These are phyloP conservation scores for Sporisorium graminicola DNA, from an alignment of 1,284 basidiomycete species.

Conservation along the genomic window DNA sequence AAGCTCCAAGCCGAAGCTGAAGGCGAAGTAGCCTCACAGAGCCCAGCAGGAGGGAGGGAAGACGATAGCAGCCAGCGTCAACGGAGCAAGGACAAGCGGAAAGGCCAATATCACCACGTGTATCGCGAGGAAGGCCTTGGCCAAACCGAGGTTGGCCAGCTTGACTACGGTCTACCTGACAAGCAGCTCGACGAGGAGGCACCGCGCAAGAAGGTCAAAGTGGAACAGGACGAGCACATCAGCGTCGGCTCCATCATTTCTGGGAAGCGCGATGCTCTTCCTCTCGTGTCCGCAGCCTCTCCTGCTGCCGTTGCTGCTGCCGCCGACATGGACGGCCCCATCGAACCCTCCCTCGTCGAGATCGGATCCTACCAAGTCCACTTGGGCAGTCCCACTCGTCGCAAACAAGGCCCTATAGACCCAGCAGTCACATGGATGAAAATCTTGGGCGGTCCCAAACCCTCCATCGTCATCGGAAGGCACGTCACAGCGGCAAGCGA, in stretches of 20 bases:
- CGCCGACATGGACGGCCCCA: too few species aligned
- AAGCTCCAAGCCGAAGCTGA: conserved; percentile 8
- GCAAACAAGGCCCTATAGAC: background rate
- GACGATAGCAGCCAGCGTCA: background rate
- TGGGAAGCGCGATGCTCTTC: background rate
- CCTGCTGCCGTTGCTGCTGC: too few species aligned
- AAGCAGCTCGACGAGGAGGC: background rate
- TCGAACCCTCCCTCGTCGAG: background rate
- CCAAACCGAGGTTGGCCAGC: background rate
- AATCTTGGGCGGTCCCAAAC: background rate
- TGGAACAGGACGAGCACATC: background rate
- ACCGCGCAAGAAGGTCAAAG: conserved; percentile 1
- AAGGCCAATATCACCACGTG: background rate
- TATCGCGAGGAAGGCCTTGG: background rate
- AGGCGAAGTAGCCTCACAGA: background rate
- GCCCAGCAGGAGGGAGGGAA: background rate
- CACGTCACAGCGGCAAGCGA: background rate
- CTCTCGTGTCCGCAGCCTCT: too few species aligned
- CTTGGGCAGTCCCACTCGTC: background rate
- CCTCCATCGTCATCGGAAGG: background rate
- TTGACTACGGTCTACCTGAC: conserved; percentile 11
- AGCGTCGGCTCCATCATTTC: background rate
- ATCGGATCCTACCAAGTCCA: background rate
- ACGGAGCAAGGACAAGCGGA: background rate
- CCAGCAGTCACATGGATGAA: background rate